Evolutionary conservation across 352 stramenopile species (phyloP).

Genomic region (Pythium guiyangense): DNA sequence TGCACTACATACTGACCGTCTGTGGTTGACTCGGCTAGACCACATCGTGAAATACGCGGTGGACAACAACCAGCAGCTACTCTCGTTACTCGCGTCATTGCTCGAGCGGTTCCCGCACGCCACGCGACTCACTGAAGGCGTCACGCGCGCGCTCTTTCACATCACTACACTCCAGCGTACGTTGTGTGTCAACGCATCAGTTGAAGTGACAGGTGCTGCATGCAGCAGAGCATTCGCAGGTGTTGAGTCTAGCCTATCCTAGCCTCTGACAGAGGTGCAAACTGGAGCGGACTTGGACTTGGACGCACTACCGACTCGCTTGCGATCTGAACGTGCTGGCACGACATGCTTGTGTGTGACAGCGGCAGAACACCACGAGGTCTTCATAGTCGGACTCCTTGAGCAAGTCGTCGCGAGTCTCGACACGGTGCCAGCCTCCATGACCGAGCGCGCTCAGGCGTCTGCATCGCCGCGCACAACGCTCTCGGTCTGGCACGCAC

Average conservation of each 20-base stretch:
- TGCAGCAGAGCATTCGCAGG: neutral
- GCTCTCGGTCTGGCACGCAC: constrained; percentile 42
- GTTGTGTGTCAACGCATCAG: neutral
- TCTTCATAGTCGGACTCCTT: constrained; percentile 27
- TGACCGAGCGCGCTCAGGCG: constrained; percentile 8
- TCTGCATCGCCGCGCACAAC: neutral
- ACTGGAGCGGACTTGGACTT: neutral
- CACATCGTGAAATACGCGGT: constrained; percentile 21
- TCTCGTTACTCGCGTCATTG: constrained; percentile 23
- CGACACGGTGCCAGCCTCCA: constrained; percentile 1
- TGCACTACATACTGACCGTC: neutral
- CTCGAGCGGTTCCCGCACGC: constrained; percentile 18
- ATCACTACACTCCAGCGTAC: constrained; percentile 33
- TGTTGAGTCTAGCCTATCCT: neutral
- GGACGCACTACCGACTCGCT: neutral
- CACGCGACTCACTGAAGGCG: constrained; percentile 16
- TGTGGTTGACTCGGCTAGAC: constrained; percentile 11
- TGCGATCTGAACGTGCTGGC: no score
- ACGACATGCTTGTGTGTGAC: neutral
- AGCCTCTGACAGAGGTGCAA: no score
- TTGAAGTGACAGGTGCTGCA: neutral
- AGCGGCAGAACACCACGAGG: constrained; percentile 11
- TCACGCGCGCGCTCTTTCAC: constrained; percentile 42
- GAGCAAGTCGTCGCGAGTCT: constrained; percentile 32
- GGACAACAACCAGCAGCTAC: constrained; percentile 16